Conservation (phyloP, 1,284 basidiomycete genomes). For the Apiotrichum gamsii region DNA sequence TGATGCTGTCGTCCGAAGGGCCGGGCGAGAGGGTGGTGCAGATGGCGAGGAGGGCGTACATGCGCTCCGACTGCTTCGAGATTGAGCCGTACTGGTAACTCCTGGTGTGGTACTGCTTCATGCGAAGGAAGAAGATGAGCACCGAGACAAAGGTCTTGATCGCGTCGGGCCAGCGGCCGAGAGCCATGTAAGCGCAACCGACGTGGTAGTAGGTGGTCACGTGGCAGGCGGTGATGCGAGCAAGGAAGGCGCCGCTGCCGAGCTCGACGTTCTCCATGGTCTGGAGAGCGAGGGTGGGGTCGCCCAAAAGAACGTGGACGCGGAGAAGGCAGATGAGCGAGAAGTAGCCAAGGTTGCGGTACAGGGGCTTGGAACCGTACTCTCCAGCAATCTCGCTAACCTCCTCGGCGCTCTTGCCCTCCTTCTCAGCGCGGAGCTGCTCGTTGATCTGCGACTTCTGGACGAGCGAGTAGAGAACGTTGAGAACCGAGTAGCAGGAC, state of each 20-base stretch:
- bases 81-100: slow-evolving; percentile 98
- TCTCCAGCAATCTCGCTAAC: slow-evolving; percentile 81
- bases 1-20: slow-evolving; percentile 87
- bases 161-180: slow-evolving; percentile 89
- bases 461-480: slow-evolving; percentile 95
- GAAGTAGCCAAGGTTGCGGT: slow-evolving; percentile 96
- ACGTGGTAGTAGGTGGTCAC: slow-evolving; percentile 81
- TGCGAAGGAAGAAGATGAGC: slow-evolving; percentile 85
- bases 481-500: slow-evolving; percentile 95
- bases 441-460: slow-evolving; percentile 96
- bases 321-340: slow-evolving; percentile 90
- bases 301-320: slow-evolving; percentile 91
- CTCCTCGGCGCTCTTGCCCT: slow-evolving; percentile 73
- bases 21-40: slow-evolving; percentile 87
- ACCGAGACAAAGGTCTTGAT: slow-evolving; percentile 88
- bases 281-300: slow-evolving; percentile 84
- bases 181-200: slow-evolving; percentile 92
- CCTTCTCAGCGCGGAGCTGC: slow-evolving; percentile 74
- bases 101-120: slow-evolving; percentile 90
- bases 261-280: slow-evolving; percentile 91
- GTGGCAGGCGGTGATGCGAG: slow-evolving; percentile 87
- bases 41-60: slow-evolving; percentile 93
- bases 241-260: slow-evolving; percentile 70
- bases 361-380: slow-evolving; percentile 81
- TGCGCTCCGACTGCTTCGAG: slow-evolving; percentile 93